Conservation (phyloP, 1,139 yeast genomes). For the Spathaspora sp. region DNA sequence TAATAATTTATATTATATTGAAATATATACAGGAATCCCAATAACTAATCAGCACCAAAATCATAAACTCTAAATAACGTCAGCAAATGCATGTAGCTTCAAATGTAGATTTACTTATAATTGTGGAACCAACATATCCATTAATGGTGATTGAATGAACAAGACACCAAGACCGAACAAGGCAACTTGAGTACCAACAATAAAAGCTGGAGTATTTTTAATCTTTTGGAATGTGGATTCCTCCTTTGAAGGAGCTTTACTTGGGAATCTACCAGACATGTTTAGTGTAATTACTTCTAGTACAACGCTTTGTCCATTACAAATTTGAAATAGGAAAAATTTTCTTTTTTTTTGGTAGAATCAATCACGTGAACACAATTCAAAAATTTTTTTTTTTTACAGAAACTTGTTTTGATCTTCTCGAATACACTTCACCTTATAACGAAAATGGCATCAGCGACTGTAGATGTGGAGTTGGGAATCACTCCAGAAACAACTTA, state of each 20-base stretch:
- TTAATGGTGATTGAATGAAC: constrained; percentile 72
- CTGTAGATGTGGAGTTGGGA: constrained; percentile 27
- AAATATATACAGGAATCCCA: constrained; percentile 3
- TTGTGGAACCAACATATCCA: constrained; percentile 83
- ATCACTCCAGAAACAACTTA: constrained; percentile 33
- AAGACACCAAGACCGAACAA: constrained; percentile 73
- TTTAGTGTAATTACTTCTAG: no score
- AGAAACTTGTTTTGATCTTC: background rate
- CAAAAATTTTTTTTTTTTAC: constrained; percentile 2
- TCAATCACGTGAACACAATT: constrained; percentile 2
- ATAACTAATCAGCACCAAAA: background rate
- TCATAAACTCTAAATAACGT: background rate
- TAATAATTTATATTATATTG: background rate
- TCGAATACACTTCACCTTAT: background rate
- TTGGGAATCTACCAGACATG: constrained; percentile 29
- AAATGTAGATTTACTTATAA: constrained; percentile 29
- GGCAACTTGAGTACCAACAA: constrained; percentile 60
- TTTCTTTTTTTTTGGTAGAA: background rate
- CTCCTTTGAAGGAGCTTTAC: constrained; percentile 23
- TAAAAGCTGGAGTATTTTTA: constrained; percentile 61
- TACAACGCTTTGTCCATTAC: background rate
- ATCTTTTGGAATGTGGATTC: constrained; percentile 47
- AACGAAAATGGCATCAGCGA: constrained; percentile 23
- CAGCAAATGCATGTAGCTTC: background rate
- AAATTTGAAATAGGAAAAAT: background rate